Evolutionary conservation across 306 rosid genomes (phyloP), one percentile per base, ranked within the genome.

Genomic region (Canavalia gladiata): DNA sequence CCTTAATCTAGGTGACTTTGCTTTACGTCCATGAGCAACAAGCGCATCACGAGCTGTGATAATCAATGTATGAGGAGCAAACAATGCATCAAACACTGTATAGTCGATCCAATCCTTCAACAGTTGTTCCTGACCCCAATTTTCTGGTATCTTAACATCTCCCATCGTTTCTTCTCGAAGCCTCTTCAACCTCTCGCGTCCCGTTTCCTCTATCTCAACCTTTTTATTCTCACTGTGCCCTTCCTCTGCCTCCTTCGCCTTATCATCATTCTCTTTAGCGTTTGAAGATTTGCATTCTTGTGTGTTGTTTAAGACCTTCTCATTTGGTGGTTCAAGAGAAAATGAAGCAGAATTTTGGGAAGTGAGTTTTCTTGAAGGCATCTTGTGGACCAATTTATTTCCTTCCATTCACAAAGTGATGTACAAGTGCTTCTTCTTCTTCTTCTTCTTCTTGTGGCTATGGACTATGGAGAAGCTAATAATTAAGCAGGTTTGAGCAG

Each of bases 1-100:
- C 82, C 92, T 83, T 74, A 88, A 51, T 50, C 86, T 76, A 5
- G 73, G 85, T 37, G 85, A 74, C 74, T 68, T 83, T 28, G 75
- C 51, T 85, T 84, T 77, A 56, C 88, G 85, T 58, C 75, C 90
- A 71, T 89, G 89, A 29, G 69, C 90, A 56, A 82, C 43, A 49
- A 92, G 94, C 0, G 97, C 90, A 74, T 89, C 92, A 35, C 95
- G 94, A 66, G 97, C 95, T n/a, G 89, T 52, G 11, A 78, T 65
- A 62, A 82, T 81, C 50, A 90, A 25, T 43, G 82, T 86, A 8
- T 34, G 79, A 7, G 97, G 92, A 67, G 86, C 88, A n/a, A 89
- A 68, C 63, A 87, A 47, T 30, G 84, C 85, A 77, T 92, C 92
- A 30, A 90, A 92, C 4, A 84, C 79, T 8, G 94, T 77, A 33